Base-by-base conservation (phyloP, 2,329 filamentous ascomycete genomes). In the Biscogniauxia mediterranea region DNA sequence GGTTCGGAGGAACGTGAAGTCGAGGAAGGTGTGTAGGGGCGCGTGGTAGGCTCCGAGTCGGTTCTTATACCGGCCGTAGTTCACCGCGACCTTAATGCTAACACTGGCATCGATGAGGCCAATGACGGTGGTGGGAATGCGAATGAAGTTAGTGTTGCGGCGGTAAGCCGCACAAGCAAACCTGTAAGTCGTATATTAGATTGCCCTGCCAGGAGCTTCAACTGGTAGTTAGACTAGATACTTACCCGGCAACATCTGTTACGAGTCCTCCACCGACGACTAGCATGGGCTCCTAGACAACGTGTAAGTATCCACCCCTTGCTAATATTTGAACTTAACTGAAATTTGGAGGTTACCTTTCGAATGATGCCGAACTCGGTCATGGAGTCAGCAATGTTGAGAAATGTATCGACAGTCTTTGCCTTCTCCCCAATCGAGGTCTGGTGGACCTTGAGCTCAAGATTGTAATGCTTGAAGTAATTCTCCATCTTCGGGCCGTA, bases 61-160 rank as follows among this genome's bases (percentile, higher is more conserved):
- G 76, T 91, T 91, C 81, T 91, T 91, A 80, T 90, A 89, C 73
- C 87, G 85, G 72, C 87, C 88, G 69, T 91, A 90, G 78, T 91
- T 91, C 69, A 91, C 88, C 13, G 87, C 89, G n/a, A 91, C 89
- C 72, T 91, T 91, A 79, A 91, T 91, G 42, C 85, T 89, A 56
- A 91, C 89, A 19, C 87, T 89, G 2, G 89, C 89, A 70, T 92
- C 89, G 62, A 91, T 91, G 54, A 92, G 79, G 9, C 89, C 89
- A 70, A 92, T 91, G 64, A 91, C 86, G 0, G 89, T 91, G 0
- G 89, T 91, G 1, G 89, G 89, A 8, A 91, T 83, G 54, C 89
- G 86, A 71, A 91, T 90, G 77, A 83, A 91, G 76, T 90, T 90
- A 52, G 89, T 91, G 76, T 85, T 90, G 68, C 89, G 81, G 63